Evolutionary conservation across 371 early-diverging fungal species (phyloP).

Genomic region (Batkoa obscura): DNA sequence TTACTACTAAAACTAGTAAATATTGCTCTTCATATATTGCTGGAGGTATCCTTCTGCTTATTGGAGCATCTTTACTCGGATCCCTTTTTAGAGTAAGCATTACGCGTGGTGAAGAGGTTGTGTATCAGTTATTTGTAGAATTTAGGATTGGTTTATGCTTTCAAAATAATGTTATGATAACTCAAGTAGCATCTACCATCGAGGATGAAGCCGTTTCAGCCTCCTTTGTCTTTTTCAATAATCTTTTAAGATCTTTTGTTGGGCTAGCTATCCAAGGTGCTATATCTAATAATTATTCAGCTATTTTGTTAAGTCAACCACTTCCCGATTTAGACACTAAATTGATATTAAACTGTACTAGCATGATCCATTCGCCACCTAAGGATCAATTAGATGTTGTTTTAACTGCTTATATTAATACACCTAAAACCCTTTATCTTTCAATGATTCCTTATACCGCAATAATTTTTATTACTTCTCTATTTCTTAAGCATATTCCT

Average conservation of each 20-base stretch:
- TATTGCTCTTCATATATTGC: conserved; percentile 17
- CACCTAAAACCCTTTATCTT: background rate
- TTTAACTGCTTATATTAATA: background rate
- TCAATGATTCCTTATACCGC: background rate
- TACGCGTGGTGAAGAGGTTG: conserved; percentile 14
- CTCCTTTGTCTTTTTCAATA: conserved; percentile 19
- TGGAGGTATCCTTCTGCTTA: conserved; percentile 19
- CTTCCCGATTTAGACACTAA: background rate
- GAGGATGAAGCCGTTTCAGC: conserved; percentile 24
- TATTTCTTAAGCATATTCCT: background rate
- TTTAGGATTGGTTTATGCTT: conserved; percentile 18
- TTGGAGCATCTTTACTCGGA: conserved; percentile 12
- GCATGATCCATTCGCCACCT: background rate
- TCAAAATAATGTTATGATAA: conserved; percentile 20
- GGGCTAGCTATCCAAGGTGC: conserved; percentile 27
- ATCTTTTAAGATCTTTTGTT: conserved; percentile 26
- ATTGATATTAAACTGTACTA: background rate
- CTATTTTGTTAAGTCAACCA: background rate
- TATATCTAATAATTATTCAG: conserved; percentile 22
- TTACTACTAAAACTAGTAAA: conserved; percentile 14
- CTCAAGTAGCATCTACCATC: conserved; percentile 22
- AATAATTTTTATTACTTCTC: background rate
- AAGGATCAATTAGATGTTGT: background rate
- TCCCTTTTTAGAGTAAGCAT: background rate
- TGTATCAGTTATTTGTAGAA: conserved; percentile 23